Conservation (phyloP, 2,329 filamentous ascomycete genomes). For the Aspergillus sp. region DNA sequence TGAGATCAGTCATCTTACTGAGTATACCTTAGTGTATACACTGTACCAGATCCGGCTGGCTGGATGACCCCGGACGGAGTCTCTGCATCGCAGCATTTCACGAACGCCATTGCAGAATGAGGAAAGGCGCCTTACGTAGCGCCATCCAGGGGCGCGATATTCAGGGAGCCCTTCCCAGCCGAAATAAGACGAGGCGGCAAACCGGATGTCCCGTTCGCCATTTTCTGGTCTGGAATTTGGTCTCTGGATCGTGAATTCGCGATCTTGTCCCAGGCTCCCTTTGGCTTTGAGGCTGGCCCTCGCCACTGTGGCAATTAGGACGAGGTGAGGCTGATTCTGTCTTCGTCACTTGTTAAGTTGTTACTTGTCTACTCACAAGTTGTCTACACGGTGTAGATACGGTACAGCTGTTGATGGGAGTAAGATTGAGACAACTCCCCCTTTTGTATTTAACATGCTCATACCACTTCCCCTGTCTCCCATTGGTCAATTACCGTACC, state of each 20-base stretch:
- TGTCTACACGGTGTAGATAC: too few relatives aligned
- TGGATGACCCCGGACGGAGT: slow-evolving; percentile 8
- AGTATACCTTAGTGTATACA: neutral
- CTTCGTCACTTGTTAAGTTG: neutral
- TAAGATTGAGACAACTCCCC: neutral
- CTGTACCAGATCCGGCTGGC: slow-evolving; percentile 5
- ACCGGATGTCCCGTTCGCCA: slow-evolving; percentile 13
- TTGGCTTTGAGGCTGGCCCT: neutral
- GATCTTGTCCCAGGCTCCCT: neutral
- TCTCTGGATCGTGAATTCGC: neutral
- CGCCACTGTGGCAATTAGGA: neutral
- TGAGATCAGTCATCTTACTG: neutral
- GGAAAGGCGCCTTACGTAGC: neutral
- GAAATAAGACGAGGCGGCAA: slow-evolving; percentile 22
- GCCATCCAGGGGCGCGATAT: slow-evolving; percentile 10
- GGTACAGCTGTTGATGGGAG: neutral
- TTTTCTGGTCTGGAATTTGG: neutral
- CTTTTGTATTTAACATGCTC: neutral
- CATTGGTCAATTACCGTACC: neutral
- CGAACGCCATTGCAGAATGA: neutral
- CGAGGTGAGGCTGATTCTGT: slow-evolving; percentile 6
- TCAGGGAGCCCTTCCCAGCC: slow-evolving; percentile 1
- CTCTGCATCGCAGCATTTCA: neutral
- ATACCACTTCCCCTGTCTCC: neutral
- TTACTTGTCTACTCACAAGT: too few relatives aligned